These are phyloP conservation scores for Anisodus tanguticus DNA, from an alignment of 257 asterid genomes.

Conservation along the genomic window DNA sequence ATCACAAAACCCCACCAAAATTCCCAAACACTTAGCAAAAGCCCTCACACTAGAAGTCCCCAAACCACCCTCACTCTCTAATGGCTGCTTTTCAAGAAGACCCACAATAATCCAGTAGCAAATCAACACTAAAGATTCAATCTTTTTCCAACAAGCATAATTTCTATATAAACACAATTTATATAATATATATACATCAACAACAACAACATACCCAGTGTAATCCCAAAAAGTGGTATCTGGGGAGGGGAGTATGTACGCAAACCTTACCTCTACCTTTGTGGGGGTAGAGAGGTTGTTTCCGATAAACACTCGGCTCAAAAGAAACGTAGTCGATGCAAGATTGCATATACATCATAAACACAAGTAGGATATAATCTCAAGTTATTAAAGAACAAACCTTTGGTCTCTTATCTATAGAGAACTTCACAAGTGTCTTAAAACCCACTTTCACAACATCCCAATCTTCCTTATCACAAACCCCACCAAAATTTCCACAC, in stretches of 20 bases:
- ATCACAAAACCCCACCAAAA: conserved; percentile 63
- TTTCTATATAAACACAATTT: not conserved
- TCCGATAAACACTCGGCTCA: too few species aligned
- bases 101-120: not conserved
- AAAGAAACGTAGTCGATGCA: too few species aligned
- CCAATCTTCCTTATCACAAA: conserved; percentile 72
- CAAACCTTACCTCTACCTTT: too few species aligned
- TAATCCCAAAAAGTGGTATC: too few species aligned
- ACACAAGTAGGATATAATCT: not conserved
- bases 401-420: conserved; percentile 89
- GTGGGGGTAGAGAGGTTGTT: too few species aligned
- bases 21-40: conserved; percentile 76
- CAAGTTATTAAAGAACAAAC: conserved; percentile 37
- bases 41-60: conserved; percentile 80
- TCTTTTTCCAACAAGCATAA: not conserved
- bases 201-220: not conserved
- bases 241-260: too few species aligned
- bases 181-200: not conserved
- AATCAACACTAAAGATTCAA: not conserved
- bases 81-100: conserved; percentile 10
- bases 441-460: conserved; percentile 64
- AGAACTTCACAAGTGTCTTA: conserved; percentile 59
- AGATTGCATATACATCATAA: not conserved
- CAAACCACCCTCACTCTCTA: conserved; percentile 22
- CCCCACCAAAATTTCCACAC: conserved; percentile 71